Base-by-base conservation (phyloP, 805 yeast species). In the Vanderwaltozyma tropicalis region DNA sequence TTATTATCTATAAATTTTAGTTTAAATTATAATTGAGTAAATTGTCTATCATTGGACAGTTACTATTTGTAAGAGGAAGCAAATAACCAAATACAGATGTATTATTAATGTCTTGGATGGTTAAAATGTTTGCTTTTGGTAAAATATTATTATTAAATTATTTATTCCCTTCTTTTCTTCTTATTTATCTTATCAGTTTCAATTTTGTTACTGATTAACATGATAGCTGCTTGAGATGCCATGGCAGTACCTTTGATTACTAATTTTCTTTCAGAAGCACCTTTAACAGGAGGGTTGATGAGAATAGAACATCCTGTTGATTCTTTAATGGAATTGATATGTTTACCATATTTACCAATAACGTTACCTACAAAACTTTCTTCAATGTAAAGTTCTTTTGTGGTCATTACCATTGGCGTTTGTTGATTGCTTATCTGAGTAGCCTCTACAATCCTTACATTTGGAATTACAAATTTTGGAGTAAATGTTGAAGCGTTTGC, bases 301-400 rank as follows among this genome's bases (percentile, higher is more conserved):
- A 75, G 73, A 20, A 86, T 83, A 41, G 79, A 77, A 32, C 85
- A 73, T 24, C 94, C 89, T 16, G 89, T 76, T 21, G 74, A 67
- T 41, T 77, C 78, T 44, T 89, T 71, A 35, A 86, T 78, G 44
- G 81, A 85, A 50, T 78, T 80, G 41, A 86, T 79, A 48, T 79
- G 81, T 50, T 80, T 76, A 15, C 95, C 95, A 24, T 86, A 85
- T 59, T 78, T 83, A 1, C 95, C 95, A 42, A 86, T 86, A 20
- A 86, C 78, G 28, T 83, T 74, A 1, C 95, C 95, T 28, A 86
- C 87, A 57, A 71, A 80, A 27, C 74, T 74, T 52, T 79, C 78
- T 18, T 94, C 87, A 31, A 86, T 85, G 46, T 64, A 78, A 3
- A 85, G 67, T 42, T 80, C 88, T 57, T 82, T 84, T 38, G 76